These are phyloP conservation scores for Citeromyces matritensis DNA, from an alignment of 805 yeast species.

Conservation along the genomic window DNA sequence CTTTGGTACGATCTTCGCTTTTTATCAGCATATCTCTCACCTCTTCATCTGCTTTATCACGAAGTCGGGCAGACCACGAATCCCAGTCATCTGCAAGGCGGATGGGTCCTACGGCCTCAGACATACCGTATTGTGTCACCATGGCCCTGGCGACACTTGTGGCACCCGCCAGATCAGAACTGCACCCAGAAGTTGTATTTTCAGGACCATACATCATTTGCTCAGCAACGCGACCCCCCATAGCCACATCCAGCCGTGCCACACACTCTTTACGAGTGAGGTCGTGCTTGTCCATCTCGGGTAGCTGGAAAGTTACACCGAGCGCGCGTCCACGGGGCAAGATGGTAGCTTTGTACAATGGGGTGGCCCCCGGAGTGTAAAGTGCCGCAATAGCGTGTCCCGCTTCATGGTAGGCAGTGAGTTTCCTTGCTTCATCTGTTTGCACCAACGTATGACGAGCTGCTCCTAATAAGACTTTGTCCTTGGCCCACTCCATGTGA, in stretches of 20 bases:
- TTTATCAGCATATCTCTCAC: slow-evolving; percentile 60
- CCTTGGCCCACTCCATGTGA: slow-evolving; percentile 98
- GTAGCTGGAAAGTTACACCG: slow-evolving; percentile 94
- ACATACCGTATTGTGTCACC: slow-evolving; percentile 97
- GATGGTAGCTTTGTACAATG: slow-evolving; percentile 92
- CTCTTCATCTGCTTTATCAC: slow-evolving; percentile 88
- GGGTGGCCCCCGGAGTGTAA: slow-evolving; percentile 88
- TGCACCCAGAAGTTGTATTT: slow-evolving; percentile 91
- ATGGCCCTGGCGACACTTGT: slow-evolving; percentile 89
- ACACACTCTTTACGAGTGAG: slow-evolving; percentile 80
- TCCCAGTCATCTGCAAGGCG: slow-evolving; percentile 85
- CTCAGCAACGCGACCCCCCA: slow-evolving; percentile 99
- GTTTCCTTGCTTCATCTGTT: slow-evolving; percentile 85
- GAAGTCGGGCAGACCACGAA: slow-evolving; percentile 80
- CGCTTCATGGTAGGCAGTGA: slow-evolving; percentile 97
- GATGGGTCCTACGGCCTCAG: slow-evolving; percentile 86
- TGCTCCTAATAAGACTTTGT: slow-evolving; percentile 94
- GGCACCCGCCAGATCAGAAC: slow-evolving; percentile 81
- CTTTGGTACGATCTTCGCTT: slow-evolving; percentile 71
- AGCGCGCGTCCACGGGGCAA: slow-evolving; percentile 94
- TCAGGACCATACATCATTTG: slow-evolving; percentile 83
- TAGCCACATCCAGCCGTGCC: slow-evolving; percentile 89
- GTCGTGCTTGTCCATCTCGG: slow-evolving; percentile 96
- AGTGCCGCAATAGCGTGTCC: slow-evolving; percentile 98
- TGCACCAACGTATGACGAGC: slow-evolving; percentile 96